phyloP scores from a whole-genome alignment of 2,329 filamentous ascomycete genomes.

The Massarina eburnea region DNA sequence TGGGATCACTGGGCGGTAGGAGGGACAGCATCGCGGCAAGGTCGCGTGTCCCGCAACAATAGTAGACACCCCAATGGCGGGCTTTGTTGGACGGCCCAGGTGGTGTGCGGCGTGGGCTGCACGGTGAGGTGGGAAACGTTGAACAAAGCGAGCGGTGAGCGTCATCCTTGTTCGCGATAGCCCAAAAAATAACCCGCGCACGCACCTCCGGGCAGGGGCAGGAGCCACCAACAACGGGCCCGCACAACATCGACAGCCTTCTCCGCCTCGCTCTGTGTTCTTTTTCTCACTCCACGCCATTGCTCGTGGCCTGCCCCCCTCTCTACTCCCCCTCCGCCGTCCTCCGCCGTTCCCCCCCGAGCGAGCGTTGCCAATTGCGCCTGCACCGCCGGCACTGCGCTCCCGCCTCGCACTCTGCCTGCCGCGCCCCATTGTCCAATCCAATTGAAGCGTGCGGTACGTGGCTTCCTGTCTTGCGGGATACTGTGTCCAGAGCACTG shows the following conservation, averaged over 20 bases:
- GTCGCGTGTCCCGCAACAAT: no score
- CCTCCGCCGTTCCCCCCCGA: no score
- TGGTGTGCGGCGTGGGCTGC: not conserved
- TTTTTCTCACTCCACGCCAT: not conserved
- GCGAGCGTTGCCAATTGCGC: no score
- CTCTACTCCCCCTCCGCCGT: not conserved
- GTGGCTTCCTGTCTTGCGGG: no score
- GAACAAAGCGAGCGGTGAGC: constrained; percentile 3
- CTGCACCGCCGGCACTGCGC: not conserved
- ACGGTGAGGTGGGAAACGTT: constrained; percentile 10
- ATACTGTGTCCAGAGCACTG: no score
- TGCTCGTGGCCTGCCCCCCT: not conserved
- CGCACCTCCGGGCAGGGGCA: constrained; percentile 10
- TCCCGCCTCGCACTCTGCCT: not conserved
- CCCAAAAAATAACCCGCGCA: constrained; percentile 15
- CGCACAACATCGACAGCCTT: constrained; percentile 2
- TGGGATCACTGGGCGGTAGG: no score
- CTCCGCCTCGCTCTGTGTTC: no score
- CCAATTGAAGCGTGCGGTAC: no score
- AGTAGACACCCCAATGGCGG: not conserved
- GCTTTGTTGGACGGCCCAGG: not conserved
- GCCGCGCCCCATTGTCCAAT: not conserved
- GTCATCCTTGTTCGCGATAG: constrained; percentile 5
- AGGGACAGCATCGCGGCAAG: no score
- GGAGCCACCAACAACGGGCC: not conserved